Evolutionary conservation across 345 rosid species (phyloP).

Genomic region (Syzygium grande): DNA sequence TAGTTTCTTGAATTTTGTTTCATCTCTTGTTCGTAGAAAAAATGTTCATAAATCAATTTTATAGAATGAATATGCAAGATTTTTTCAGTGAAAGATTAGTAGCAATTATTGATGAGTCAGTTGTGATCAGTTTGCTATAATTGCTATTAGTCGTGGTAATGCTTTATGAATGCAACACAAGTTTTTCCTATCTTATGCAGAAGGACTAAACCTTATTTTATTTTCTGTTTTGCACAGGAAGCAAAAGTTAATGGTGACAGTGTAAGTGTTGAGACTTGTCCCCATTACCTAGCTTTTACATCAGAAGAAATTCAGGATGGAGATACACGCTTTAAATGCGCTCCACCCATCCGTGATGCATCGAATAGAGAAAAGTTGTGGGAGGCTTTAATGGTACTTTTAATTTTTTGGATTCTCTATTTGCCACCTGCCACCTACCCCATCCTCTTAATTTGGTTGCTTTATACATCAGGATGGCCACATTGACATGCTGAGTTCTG

Average conservation of each 20-base stretch:
- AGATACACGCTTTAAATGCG: slow-evolving; percentile 93
- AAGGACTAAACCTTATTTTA: background rate
- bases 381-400: slow-evolving; percentile 77
- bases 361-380: slow-evolving; percentile 74
- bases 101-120: background rate
- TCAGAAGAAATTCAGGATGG: slow-evolving; percentile 88
- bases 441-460: slow-evolving; percentile 4
- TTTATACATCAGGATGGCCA: slow-evolving; percentile 57
- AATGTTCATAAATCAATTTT: background rate
- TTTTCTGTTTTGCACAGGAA: slow-evolving; percentile 24
- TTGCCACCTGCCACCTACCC: background rate
- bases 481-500: slow-evolving; percentile 87
- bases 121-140: background rate
- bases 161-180: background rate
- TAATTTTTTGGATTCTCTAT: background rate
- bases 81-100: background rate
- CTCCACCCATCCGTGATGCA: slow-evolving; percentile 84
- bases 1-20: background rate
- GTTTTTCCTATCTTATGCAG: background rate
- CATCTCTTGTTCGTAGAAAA: background rate
- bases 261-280: slow-evolving; percentile 87
- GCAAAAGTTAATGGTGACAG: slow-evolving; percentile 76
- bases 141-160: background rate
- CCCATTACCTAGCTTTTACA: slow-evolving; percentile 92
- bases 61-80: background rate